Evolutionary conservation across 768 basidiomycete species (phyloP).

Genomic region (Phylloporus rhodoxanthus): DNA sequence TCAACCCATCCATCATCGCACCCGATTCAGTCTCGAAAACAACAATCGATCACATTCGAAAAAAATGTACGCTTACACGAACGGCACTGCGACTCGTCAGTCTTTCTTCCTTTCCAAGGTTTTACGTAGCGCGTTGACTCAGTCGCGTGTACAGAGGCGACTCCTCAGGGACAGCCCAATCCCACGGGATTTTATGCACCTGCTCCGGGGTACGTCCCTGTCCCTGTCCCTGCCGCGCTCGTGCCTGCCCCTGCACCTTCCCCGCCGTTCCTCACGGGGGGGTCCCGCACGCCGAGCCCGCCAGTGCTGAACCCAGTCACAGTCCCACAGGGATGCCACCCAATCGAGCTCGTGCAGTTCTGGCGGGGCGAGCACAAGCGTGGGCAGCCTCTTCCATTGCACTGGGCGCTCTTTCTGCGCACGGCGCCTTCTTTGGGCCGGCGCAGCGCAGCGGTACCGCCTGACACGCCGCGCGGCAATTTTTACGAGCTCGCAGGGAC

Average conservation of each 20-base stretch:
- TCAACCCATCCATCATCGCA: background rate
- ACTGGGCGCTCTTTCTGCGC: conserved; percentile 30
- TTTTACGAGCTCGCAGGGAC: conserved; percentile 25
- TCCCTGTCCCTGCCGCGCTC: background rate
- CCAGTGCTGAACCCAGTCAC: conserved; percentile 7
- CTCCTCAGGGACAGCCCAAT: background rate
- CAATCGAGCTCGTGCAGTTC: conserved; percentile 28
- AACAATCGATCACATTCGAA: background rate
- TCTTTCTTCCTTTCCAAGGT: background rate
- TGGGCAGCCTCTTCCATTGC: conserved; percentile 12
- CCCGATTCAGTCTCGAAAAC: background rate
- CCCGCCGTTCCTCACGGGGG: background rate
- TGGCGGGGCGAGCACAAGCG: conserved; percentile 18
- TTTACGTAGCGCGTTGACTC: background rate
- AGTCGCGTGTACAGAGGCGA: background rate
- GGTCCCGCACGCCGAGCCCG: background rate
- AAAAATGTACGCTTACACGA: conserved; percentile 5
- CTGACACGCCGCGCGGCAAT: conserved; percentile 10
- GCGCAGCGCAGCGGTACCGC: background rate
- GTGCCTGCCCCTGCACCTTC: background rate
- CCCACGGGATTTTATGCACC: background rate
- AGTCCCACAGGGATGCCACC: conserved; percentile 15
- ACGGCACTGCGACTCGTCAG: conserved; percentile 4
- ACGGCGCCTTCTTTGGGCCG: conserved; percentile 3
- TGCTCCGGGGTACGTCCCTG: background rate